Base-by-base conservation (phyloP, 1,284 basidiomycete species). In the Moesziomyces globuligerus region DNA sequence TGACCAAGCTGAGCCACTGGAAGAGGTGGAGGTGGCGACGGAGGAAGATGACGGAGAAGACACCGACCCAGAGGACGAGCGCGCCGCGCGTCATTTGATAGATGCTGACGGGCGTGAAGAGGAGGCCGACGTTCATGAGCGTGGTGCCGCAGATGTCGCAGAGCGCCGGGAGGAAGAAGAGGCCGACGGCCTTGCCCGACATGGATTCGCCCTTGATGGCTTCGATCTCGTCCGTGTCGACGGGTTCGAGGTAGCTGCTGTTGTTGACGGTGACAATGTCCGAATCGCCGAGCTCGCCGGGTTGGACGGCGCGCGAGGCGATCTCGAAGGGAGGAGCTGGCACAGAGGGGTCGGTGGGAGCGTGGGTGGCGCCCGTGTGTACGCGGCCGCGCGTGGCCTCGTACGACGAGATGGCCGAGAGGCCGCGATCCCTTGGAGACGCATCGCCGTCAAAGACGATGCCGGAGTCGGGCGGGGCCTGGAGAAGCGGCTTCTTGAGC, bases 41-140 rank as follows among this genome's bases (percentile, higher is more conserved):
- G 56, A 99, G 88, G 86, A 98, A 98, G 68, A 94, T 83, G 78
- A 98, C 94, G 51, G 90, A 92, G 72, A 98, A 88, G 53, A 93
- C 83, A 36, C 94, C 96, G 67, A 99, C 96, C 85, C 96, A 98
- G 49, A 99, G 88, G 49, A 98, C 95, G 55, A 98, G 89, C 13
- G 94, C 92, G 39, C 96, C 96, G 68, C 96, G 89, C 38, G 91
- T 93, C 95, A 98, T 98, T 55, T 85, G 95, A 86, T 92, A 98
- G 77, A 98, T 93, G 48, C 93, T 96, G 40, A 98, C 95, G 23
- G 94, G 94, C 1, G 93, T 95, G 83, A 95, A 93, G 45, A 98
- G 87, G 49, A 98, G 87, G 56, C 94, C 94, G 74, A 94, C 86
- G 78, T 96, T 96, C 94, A 97, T 97, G 74, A 93, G 90, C 70